Evolutionary conservation across 2,329 filamentous ascomycete species (phyloP).

Genomic region (Aspergillus awamori): DNA sequence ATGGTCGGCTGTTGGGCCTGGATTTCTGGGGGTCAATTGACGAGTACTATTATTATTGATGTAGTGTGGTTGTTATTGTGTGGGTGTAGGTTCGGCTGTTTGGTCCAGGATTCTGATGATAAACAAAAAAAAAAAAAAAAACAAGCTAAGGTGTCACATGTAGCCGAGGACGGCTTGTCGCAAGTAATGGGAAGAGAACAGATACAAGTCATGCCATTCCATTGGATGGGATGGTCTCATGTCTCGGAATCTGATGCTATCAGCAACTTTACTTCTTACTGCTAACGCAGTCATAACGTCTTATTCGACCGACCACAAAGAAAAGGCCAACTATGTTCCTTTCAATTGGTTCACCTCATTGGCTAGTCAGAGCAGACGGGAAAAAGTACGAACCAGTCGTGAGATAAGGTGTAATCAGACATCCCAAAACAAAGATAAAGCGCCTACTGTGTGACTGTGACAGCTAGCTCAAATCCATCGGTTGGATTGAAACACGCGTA

Average conservation of each 20-base stretch:
- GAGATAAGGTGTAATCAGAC: conserved; percentile 1
- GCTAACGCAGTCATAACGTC: background rate
- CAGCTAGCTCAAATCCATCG: background rate
- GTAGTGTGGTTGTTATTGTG: too few relatives aligned
- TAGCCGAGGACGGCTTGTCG: too few relatives aligned
- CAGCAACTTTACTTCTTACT: background rate
- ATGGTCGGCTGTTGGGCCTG: too few relatives aligned
- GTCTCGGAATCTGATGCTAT: conserved; percentile 6
- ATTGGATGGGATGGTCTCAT: conserved; percentile 6
- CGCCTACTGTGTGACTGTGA: background rate
- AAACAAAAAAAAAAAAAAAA: background rate
- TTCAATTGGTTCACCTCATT: background rate
- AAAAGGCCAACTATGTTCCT: background rate
- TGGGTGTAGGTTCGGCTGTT: too few relatives aligned
- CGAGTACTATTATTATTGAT: too few relatives aligned
- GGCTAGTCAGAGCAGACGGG: background rate
- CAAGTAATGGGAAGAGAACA: background rate
- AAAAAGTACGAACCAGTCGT: background rate
- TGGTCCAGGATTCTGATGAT: too few relatives aligned
- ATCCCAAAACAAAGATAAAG: conserved; percentile 6
- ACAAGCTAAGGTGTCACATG: too few relatives aligned
- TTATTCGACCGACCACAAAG: background rate
- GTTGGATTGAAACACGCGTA: conserved; percentile 2
- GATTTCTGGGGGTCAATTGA: too few relatives aligned
- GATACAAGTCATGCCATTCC: conserved; percentile 2